These are phyloP conservation scores for Parietaria judaica DNA, from an alignment of 306 rosid species.

Conservation along the genomic window DNA sequence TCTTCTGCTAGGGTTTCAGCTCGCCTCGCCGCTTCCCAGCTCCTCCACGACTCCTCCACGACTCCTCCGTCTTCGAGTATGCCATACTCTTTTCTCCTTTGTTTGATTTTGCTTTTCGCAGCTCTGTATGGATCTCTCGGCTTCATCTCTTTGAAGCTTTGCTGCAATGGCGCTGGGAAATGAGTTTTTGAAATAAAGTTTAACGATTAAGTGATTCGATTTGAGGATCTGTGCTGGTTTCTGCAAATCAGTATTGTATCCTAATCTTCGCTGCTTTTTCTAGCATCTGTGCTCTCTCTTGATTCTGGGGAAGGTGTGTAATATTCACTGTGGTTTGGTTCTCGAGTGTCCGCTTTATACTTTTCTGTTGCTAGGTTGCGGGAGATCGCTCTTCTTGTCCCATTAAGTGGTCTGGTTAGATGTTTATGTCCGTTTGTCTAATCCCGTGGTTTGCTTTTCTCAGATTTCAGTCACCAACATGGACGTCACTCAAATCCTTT, in stretches of 20 bases:
- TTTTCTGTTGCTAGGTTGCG: neutral
- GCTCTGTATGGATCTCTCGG: too few species aligned
- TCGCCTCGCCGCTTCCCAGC: slow-evolving; percentile 23
- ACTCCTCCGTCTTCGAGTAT: slow-evolving; percentile 18
- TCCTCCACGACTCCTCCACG: slow-evolving; percentile 13
- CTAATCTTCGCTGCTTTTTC: neutral
- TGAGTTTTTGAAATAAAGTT: too few species aligned
- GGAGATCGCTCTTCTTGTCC: neutral
- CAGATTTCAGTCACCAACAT: slow-evolving; percentile 46
- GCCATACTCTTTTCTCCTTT: neutral
- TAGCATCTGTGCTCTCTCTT: neutral
- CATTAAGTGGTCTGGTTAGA: neutral
- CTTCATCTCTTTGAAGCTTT: neutral
- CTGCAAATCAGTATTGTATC: too few species aligned
- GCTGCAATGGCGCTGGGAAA: too few species aligned
- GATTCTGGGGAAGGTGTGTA: too few species aligned
- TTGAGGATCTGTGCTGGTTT: too few species aligned
- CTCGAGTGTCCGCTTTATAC: too few species aligned
- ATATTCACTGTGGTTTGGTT: too few species aligned
- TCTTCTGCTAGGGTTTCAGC: slow-evolving; percentile 74
- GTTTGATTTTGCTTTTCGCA: neutral
- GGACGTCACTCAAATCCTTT: slow-evolving; percentile 84
- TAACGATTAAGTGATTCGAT: too few species aligned
- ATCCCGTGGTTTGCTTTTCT: slow-evolving; percentile 1
- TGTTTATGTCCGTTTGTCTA: too few species aligned